Conservation (phyloP, 495 filamentous ascomycete genomes). For the Penicillium desertorum region DNA sequence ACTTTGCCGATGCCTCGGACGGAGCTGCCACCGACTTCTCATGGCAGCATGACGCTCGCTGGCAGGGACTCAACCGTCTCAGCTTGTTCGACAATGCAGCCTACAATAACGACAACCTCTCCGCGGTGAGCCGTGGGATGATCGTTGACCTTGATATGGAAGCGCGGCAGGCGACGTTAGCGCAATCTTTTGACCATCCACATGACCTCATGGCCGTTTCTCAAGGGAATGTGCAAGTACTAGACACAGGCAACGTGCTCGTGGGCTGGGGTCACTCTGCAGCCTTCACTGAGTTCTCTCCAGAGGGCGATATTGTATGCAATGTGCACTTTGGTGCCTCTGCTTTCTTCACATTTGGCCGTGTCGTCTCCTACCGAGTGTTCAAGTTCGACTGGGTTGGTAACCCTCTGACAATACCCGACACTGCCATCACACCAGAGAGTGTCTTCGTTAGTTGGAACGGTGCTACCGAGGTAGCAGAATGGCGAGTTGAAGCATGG, state of each 20-base stretch:
- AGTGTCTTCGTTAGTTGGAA: slow-evolving; percentile 47
- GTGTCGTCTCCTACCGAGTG: slow-evolving; percentile 39
- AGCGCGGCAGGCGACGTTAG: slow-evolving; percentile 22
- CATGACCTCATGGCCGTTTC: slow-evolving; percentile 45
- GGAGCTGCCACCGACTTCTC: slow-evolving; percentile 46
- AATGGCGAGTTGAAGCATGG: slow-evolving; percentile 40
- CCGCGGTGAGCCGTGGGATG: slow-evolving; percentile 30
- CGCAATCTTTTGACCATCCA: slow-evolving; percentile 31
- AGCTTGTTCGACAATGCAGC: slow-evolving; percentile 53
- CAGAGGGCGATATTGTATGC: slow-evolving; percentile 51
- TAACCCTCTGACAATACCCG: slow-evolving; percentile 29
- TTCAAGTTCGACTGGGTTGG: slow-evolving; percentile 42
- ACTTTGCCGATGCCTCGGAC: slow-evolving; percentile 44
- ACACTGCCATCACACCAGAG: slow-evolving; percentile 26
- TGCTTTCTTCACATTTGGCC: slow-evolving; percentile 39
- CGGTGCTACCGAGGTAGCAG: slow-evolving; percentile 45
- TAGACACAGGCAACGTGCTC: slow-evolving; percentile 52
- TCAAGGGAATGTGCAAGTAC: slow-evolving; percentile 58
- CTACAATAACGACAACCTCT: slow-evolving; percentile 28
- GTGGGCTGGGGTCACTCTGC: slow-evolving; percentile 60
- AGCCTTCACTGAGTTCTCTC: slow-evolving; percentile 54
- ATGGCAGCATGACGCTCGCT: slow-evolving; percentile 57
- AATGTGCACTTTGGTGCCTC: slow-evolving; percentile 41
- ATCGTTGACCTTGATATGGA: slow-evolving; percentile 32
- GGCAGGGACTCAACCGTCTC: slow-evolving; percentile 38